phyloP scores from a whole-genome alignment of 2,329 filamentous ascomycete genomes.

The Penicillium sp. region DNA sequence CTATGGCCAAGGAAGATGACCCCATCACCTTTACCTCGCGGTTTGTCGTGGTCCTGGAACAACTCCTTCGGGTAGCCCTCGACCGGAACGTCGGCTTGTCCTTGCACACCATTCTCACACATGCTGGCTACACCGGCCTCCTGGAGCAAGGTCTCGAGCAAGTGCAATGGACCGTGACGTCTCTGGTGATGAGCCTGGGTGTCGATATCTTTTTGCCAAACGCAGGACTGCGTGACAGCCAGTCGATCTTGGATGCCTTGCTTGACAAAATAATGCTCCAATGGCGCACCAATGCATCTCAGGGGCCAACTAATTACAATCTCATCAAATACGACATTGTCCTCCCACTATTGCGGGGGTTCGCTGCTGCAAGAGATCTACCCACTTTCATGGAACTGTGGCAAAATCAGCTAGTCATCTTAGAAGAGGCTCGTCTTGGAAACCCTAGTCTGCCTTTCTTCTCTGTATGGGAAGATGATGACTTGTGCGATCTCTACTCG shows the following conservation, averaged over 20 bases:
- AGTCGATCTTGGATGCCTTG: conserved; percentile 34
- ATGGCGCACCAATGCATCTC: conserved; percentile 27
- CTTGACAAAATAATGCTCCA: conserved; percentile 32
- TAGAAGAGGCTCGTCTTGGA: conserved; percentile 31
- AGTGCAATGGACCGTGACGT: conserved; percentile 39
- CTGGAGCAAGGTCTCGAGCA: conserved; percentile 29
- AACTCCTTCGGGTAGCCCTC: conserved; percentile 37
- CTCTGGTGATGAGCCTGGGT: conserved; percentile 39
- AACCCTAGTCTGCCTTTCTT: conserved; percentile 22
- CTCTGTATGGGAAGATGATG: conserved; percentile 45
- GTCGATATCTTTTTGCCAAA: conserved; percentile 43
- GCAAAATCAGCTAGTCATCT: conserved; percentile 35
- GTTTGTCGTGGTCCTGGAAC: conserved; percentile 34
- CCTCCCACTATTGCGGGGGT: conserved; percentile 38
- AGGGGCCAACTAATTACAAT: conserved; percentile 23
- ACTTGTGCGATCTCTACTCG: conserved; percentile 35
- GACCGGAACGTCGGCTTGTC: conserved; percentile 38
- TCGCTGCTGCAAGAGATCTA: conserved; percentile 39
- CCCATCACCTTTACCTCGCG: conserved; percentile 21
- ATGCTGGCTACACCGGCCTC: conserved; percentile 40
- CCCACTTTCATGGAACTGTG: conserved; percentile 38
- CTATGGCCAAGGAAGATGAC: conserved; percentile 28
- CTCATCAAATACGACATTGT: conserved; percentile 37
- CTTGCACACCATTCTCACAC: conserved; percentile 37
- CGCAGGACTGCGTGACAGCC: conserved; percentile 37